Conservation (phyloP, 352 stramenopile species). For the Pythium insidiosum region DNA sequence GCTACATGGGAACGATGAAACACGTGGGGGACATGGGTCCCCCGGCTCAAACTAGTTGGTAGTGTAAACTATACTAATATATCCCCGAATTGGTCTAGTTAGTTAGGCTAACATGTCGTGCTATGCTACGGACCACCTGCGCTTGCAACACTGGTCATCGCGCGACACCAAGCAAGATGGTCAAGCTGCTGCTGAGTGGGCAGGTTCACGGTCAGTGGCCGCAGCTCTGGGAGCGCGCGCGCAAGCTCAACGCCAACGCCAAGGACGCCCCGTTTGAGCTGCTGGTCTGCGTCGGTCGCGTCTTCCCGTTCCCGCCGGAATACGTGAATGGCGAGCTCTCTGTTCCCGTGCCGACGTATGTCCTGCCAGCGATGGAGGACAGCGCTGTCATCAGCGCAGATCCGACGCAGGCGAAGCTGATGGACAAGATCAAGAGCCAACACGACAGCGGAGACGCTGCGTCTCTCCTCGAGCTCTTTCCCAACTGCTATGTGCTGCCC, state of each 20-base stretch:
- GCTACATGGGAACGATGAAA: too few species aligned
- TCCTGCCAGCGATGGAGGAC: constrained; percentile 28
- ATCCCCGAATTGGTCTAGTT: too few species aligned
- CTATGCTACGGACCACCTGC: too few species aligned
- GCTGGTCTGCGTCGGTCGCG: constrained; percentile 50
- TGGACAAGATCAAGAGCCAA: constrained; percentile 35
- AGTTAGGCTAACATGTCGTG: too few species aligned
- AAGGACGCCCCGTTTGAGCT: constrained; percentile 52
- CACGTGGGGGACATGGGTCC: too few species aligned
- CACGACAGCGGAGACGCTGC: not conserved
- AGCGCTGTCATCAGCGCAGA: constrained; percentile 18
- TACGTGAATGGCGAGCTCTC: constrained; percentile 26
- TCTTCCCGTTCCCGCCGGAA: constrained; percentile 41
- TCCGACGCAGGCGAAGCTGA: constrained; percentile 20
- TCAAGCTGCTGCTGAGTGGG: constrained; percentile 71
- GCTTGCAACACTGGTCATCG: too few species aligned
- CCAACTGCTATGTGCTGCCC: constrained; percentile 42
- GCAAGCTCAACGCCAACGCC: constrained; percentile 52
- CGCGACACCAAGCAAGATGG: too few species aligned
- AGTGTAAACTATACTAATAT: too few species aligned
- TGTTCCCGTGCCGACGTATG: constrained; percentile 55
- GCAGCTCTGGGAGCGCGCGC: constrained; percentile 54
- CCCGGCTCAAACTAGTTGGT: too few species aligned
- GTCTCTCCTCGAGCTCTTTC: constrained; percentile 27
- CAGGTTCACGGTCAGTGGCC: constrained; percentile 52